Percentiles rank a stretch among this genome's conserved stretches.
Conservation (phyloP, 1,284 basidiomycete species). For the Microbotryomycetes sp. region DNA sequence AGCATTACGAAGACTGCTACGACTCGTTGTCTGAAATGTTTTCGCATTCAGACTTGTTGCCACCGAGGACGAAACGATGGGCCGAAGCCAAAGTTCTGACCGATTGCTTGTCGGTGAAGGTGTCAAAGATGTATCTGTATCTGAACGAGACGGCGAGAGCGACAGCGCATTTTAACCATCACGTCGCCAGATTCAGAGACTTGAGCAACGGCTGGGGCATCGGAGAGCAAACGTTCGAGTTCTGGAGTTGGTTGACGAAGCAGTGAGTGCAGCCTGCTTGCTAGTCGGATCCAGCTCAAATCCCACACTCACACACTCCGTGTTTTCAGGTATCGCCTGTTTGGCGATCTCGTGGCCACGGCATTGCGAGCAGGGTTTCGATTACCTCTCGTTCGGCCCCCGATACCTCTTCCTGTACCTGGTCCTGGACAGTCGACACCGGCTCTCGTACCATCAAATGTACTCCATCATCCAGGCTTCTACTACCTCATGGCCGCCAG, state of each 20-base stretch:
- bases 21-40: conserved; percentile 75
- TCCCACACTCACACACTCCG: no score
- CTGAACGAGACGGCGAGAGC: conserved; percentile 71
- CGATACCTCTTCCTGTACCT: conserved; percentile 36
- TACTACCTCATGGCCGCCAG: conserved; percentile 83
- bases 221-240: conserved; percentile 93
- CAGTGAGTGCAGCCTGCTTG: conserved; percentile 64
- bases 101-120: conserved; percentile 83
- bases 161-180: conserved; percentile 70
- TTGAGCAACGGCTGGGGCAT: conserved; percentile 91
- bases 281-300: not conserved
- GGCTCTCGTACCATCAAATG: conserved; percentile 45
- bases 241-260: conserved; percentile 90
- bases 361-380: conserved; percentile 56
- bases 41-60: conserved; percentile 56
- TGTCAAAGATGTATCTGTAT: conserved; percentile 78
- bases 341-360: conserved; percentile 80
- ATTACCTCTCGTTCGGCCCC: conserved; percentile 52
- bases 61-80: conserved; percentile 93
- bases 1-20: conserved; percentile 89
- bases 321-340: conserved; percentile 65
- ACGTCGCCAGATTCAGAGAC: conserved; percentile 77
- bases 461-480: conserved; percentile 79
- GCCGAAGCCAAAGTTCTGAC: conserved; percentile 95
- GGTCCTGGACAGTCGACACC: conserved; percentile 38